Percentiles rank a stretch among this genome's conserved stretches.
Conservation (phyloP, 106 monocot species). For the Hemerocallis citrina region DNA sequence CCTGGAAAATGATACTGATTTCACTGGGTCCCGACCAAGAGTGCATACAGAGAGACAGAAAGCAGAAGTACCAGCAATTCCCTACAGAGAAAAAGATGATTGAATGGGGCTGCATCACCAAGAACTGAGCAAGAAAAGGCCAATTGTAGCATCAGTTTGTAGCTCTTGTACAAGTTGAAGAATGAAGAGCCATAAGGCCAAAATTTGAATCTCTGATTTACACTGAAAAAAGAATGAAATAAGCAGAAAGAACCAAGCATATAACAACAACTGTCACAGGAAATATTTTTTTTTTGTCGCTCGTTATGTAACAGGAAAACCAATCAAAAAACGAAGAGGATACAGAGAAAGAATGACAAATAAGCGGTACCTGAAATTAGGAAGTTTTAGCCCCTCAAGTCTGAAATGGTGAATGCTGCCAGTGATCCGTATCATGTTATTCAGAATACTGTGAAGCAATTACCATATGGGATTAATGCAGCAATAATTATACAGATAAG, state of each 20-base stretch:
- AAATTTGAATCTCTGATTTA: constrained; percentile 9
- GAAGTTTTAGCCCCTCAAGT: too few species aligned
- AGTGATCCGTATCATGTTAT: neutral
- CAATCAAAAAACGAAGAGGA: neutral
- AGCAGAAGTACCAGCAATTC: too few species aligned
- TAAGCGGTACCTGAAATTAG: constrained; percentile 4
- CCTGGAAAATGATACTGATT: too few species aligned
- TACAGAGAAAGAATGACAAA: constrained; percentile 15
- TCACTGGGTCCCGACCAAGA: too few species aligned
- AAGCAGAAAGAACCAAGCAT: neutral
- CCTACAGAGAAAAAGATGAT: too few species aligned
- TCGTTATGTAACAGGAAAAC: neutral
- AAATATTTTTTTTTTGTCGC: neutral
- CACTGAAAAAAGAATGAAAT: neutral
- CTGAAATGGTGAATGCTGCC: neutral
- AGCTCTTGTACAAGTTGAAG: too few species aligned
- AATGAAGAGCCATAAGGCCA: too few species aligned
- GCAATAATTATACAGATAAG: neutral
- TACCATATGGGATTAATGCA: neutral
- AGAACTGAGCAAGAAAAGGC: too few species aligned
- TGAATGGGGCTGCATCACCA: too few species aligned
- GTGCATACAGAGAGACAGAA: too few species aligned
- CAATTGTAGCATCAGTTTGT: too few species aligned
- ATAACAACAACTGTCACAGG: constrained; percentile 1
- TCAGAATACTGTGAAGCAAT: neutral